A percentile compares a stretch with the other conserved stretches of the same genome.
phyloP scores from a whole-genome alignment of 805 yeast genomes.

The Saccharomyces jurei region DNA sequence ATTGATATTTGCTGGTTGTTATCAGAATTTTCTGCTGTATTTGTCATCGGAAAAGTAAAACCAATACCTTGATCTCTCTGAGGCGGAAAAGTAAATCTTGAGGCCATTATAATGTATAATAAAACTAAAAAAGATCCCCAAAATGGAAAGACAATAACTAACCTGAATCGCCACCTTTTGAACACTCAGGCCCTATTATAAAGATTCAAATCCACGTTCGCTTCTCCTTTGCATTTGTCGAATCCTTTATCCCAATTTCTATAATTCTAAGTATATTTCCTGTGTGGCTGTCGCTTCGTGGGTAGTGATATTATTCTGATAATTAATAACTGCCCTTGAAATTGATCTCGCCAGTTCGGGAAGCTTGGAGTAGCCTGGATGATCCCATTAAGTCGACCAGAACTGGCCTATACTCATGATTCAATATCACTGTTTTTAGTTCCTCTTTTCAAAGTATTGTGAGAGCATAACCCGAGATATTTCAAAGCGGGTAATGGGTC shows the following conservation, averaged over 20 bases:
- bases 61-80: constrained; percentile 3
- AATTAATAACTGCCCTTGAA: background rate
- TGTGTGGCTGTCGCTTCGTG: background rate
- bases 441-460: background rate
- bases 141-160: background rate
- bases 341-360: background rate
- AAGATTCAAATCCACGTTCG: background rate
- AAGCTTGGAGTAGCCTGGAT: background rate
- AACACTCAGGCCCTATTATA: background rate
- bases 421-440: too few species aligned
- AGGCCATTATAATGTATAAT: constrained; percentile 13
- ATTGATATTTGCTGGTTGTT: background rate
- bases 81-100: constrained; percentile 25
- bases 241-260: background rate
- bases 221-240: background rate
- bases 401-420: background rate
- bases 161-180: background rate
- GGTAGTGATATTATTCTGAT: background rate
- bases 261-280: background rate
- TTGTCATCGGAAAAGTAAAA: constrained; percentile 2
- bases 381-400: background rate
- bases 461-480: background rate
- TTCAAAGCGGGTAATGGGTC: background rate
- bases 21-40: background rate
- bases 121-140: background rate